Evolutionary conservation across 2,329 filamentous ascomycete species (phyloP).

Genomic region (Epichloe sibirici): DNA sequence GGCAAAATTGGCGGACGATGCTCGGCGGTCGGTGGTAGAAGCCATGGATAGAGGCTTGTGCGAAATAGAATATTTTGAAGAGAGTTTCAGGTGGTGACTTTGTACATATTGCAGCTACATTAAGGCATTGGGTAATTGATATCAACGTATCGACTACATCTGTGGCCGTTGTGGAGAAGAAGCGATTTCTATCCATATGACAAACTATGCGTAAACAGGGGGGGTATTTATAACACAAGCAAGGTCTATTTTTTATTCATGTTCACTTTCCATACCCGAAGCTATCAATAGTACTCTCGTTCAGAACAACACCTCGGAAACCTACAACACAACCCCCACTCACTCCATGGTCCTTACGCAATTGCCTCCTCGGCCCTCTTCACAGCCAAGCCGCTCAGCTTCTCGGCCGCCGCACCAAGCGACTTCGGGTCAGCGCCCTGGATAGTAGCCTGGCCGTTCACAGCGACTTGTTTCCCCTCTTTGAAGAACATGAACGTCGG

Average conservation of each 20-base stretch:
- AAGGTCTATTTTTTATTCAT: too few species aligned
- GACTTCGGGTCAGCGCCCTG: constrained; percentile 21
- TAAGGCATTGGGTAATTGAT: too few species aligned
- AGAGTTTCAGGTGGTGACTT: constrained; percentile 9
- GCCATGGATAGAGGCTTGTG: constrained; percentile 15
- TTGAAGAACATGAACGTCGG: constrained; percentile 87
- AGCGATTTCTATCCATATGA: too few species aligned
- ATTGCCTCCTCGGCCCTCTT: constrained; percentile 15
- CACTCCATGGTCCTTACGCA: not conserved
- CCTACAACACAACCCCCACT: not conserved
- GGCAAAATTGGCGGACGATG: constrained; percentile 31
- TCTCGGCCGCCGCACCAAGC: constrained; percentile 24
- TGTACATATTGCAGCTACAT: not conserved
- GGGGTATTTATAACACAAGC: too few species aligned
- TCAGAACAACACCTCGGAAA: not conserved
- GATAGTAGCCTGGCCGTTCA: constrained; percentile 20
- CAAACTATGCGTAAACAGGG: too few species aligned
- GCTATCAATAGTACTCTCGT: too few species aligned
- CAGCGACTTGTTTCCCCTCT: constrained; percentile 42
- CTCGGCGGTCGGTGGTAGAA: constrained; percentile 23
- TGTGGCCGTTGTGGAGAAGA: too few species aligned
- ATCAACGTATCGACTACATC: not conserved
- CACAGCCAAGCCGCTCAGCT: constrained; percentile 23
- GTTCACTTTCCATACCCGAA: too few species aligned
- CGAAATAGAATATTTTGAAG: constrained; percentile 9